Base-by-base conservation (phyloP, 192 early-diverging fungal species). In the Chytriomyces sp. region DNA sequence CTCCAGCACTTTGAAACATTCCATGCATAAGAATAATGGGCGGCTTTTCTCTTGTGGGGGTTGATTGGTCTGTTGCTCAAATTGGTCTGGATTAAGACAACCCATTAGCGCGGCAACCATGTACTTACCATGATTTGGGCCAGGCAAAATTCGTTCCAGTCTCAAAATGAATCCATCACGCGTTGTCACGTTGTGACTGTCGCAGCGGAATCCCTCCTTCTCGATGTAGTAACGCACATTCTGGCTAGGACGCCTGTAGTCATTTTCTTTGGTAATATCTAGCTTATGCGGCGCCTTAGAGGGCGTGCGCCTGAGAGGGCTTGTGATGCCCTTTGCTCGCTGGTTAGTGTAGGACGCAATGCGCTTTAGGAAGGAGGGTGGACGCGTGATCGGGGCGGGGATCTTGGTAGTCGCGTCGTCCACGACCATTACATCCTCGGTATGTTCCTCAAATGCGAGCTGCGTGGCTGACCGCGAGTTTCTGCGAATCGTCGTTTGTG, bases 11-110 rank as follows among this genome's bases (percentile, higher is more conserved):
- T 58, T 80, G 78, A 67, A 80, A 80, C 19, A 80, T 40, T 5
- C 78, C 78, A 31, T 80, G 78, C 75, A 80, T 80, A 1, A 80
- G 58, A 10, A 80, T 65, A 26, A 80, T 41, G 0, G 78, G 70
- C 8, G 61, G 75, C 55, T 75, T 78, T 61, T 61, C 26, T 61
- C 32, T 37, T 37, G 12, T 30, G 6, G 59, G 59, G 30, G 38
- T 61, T 7, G 63, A 26, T 49, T 65, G 63, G 28, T 41, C 41
- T 65, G 3, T 39, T 1, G 37, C 17, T 8, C 30, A 34, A 4
- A 0, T 31, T 12, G 12, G 60, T 22, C 32, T 39, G 14, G 22
- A 17, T 1, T 49, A 49, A 49, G 22, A 49, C n/a, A n/a, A 58
- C 12, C 17, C 17, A 61, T n/a, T 5, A 61, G 38, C 7, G 2